These are phyloP conservation scores for Suhomyces chickasaworum DNA, from an alignment of 1,139 yeast genomes.

Conservation along the genomic window DNA sequence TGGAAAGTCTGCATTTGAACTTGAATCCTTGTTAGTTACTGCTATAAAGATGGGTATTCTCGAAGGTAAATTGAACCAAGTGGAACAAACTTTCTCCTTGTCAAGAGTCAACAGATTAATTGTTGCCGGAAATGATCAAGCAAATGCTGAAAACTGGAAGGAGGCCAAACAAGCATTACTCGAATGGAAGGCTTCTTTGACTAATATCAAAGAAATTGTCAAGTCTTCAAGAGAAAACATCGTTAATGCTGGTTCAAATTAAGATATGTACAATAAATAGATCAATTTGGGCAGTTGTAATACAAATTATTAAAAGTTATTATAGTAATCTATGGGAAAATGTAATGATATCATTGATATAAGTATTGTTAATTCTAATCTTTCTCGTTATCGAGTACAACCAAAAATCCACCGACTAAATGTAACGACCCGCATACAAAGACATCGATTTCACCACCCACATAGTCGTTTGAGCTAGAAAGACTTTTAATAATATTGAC, in stretches of 20 bases:
- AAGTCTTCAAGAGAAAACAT: slow-evolving; percentile 48
- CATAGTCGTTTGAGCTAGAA: slow-evolving; percentile 30
- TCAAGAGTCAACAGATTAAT: slow-evolving; percentile 47
- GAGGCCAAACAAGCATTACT: slow-evolving; percentile 38
- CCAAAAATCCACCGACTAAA: slow-evolving; percentile 89
- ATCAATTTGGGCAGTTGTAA: slow-evolving; percentile 10
- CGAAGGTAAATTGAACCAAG: slow-evolving; percentile 52
- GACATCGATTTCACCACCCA: slow-evolving; percentile 55
- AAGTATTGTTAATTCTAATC: slow-evolving; percentile 20
- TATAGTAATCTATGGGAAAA: neutral
- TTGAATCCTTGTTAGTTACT: slow-evolving; percentile 46
- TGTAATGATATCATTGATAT: neutral
- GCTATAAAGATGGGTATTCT: slow-evolving; percentile 48
- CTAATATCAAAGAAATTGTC: slow-evolving; percentile 47
- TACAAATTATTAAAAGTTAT: slow-evolving; percentile 1
- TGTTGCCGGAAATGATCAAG: slow-evolving; percentile 38
- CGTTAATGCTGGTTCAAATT: slow-evolving; percentile 30
- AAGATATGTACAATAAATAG: slow-evolving; percentile 13
- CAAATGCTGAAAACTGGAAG: slow-evolving; percentile 40
- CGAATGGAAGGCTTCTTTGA: slow-evolving; percentile 45
- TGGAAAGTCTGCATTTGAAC: slow-evolving; percentile 35
- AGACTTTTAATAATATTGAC: slow-evolving; percentile 53
- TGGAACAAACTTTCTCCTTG: slow-evolving; percentile 45
- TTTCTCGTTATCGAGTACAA: slow-evolving; percentile 65
- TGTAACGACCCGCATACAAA: slow-evolving; percentile 94